A percentile compares a stretch with the other conserved stretches of the same genome.
phyloP scores from a whole-genome alignment of 2,329 filamentous ascomycete genomes.

The Hypomyces perniciosus region DNA sequence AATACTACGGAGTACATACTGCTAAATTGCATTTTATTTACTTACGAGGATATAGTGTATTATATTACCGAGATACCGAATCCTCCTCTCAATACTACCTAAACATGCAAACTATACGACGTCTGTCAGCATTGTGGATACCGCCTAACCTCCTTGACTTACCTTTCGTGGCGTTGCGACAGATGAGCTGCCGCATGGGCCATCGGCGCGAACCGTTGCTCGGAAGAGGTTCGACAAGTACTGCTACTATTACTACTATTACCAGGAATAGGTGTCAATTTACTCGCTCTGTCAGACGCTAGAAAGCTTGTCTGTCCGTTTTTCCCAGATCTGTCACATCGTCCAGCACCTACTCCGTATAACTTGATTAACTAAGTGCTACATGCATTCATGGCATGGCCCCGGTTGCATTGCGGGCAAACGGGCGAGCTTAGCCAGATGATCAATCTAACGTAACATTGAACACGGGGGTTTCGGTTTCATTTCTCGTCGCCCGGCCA shows the following conservation, averaged over 20 bases:
- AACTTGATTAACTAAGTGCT: conserved; percentile 10
- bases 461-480: not conserved
- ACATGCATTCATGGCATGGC: not conserved
- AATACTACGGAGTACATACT: no score
- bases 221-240: not conserved
- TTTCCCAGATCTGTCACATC: conserved; percentile 13
- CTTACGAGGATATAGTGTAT: no score
- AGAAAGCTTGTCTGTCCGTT: not conserved
- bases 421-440: conserved; percentile 6
- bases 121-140: not conserved
- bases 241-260: not conserved
- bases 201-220: not conserved
- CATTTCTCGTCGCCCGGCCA: not conserved
- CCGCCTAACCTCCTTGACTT: no score
- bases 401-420: conserved; percentile 9
- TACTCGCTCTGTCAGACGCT: conserved; percentile 1
- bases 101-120: not conserved
- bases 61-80: not conserved
- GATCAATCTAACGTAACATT: conserved; percentile 8
- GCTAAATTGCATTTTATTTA: no score
- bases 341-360: conserved; percentile 3
- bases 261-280: not conserved
- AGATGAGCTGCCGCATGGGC: not conserved
- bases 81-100: not conserved
- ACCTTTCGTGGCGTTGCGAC: not conserved